These are phyloP conservation scores for Eucalyptus pumila DNA, from an alignment of 345 rosid genomes.

Conservation along the genomic window DNA sequence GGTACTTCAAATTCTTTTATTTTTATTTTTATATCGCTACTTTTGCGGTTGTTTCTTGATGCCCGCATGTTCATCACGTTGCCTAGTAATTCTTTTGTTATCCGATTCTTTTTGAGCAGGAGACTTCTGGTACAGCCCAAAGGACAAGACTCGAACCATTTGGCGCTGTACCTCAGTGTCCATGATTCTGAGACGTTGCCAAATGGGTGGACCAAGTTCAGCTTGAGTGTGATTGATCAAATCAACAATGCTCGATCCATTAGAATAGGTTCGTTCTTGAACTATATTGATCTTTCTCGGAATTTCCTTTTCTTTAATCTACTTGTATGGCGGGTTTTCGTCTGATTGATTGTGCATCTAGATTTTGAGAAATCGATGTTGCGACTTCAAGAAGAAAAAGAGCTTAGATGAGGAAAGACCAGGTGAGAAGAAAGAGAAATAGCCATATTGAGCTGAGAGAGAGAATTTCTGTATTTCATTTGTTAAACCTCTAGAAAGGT, in stretches of 20 bases:
- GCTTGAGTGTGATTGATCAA: not conserved
- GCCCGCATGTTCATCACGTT: not conserved
- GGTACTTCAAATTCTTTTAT: not conserved
- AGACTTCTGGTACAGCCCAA: not conserved
- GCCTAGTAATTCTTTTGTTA: not conserved
- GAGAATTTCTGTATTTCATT: not conserved
- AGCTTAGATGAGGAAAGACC: not conserved
- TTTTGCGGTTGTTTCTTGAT: not conserved
- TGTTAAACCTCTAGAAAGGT: not conserved
- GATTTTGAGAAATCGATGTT: not conserved
- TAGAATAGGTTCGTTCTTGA: not conserved
- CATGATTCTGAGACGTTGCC: not conserved
- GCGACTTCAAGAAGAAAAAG: not conserved
- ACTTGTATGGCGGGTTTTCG: not conserved
- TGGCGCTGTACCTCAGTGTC: not conserved
- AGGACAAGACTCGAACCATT: not conserved
- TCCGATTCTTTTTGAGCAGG: not conserved
- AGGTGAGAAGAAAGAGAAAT: not conserved
- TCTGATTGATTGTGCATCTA: not conserved
- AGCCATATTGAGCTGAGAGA: not conserved
- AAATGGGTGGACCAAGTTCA: not conserved
- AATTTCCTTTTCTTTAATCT: not conserved
- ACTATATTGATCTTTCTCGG: not conserved
- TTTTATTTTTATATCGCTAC: not conserved
- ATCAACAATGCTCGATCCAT: not conserved